phyloP scores from a whole-genome alignment of 768 basidiomycete species.

The Mycena kentingensis region DNA sequence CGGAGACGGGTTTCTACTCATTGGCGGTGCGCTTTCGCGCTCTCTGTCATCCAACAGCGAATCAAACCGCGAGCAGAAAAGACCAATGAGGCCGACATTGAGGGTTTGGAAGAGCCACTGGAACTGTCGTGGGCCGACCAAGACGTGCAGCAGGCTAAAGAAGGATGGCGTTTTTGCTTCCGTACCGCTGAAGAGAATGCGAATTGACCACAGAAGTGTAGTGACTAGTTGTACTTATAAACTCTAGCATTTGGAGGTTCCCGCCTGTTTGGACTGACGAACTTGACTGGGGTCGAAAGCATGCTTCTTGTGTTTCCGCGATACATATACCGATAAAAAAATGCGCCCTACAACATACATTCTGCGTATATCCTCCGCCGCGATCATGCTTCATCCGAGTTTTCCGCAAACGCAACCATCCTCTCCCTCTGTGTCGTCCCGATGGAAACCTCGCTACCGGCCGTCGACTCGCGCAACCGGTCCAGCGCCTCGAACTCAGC shows the following conservation, averaged over 20 bases:
- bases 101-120: slow-evolving; percentile 10
- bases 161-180: slow-evolving; percentile 22
- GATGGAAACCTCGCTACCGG: slow-evolving; percentile 13
- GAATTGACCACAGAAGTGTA: no score
- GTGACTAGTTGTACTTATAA: no score
- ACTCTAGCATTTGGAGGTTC: no score
- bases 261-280: no score
- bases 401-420: slow-evolving; percentile 10
- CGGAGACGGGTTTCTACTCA: slow-evolving; percentile 17
- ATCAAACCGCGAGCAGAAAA: no score
- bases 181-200: no score
- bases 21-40: slow-evolving; percentile 5
- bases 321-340: no score
- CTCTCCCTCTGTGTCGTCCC: slow-evolving; percentile 12
- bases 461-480: slow-evolving; percentile 3
- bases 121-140: slow-evolving; percentile 15
- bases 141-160: background rate
- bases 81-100: background rate
- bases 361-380: no score
- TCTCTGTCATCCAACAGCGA: background rate
- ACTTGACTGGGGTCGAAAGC: no score
- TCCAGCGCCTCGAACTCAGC: slow-evolving; percentile 20
- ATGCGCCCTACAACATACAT: no score
- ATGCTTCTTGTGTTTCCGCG: no score
- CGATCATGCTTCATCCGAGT: background rate